Evolutionary conservation across 2,329 filamentous ascomycete species (phyloP).

Genomic region (Exophiala sideris): DNA sequence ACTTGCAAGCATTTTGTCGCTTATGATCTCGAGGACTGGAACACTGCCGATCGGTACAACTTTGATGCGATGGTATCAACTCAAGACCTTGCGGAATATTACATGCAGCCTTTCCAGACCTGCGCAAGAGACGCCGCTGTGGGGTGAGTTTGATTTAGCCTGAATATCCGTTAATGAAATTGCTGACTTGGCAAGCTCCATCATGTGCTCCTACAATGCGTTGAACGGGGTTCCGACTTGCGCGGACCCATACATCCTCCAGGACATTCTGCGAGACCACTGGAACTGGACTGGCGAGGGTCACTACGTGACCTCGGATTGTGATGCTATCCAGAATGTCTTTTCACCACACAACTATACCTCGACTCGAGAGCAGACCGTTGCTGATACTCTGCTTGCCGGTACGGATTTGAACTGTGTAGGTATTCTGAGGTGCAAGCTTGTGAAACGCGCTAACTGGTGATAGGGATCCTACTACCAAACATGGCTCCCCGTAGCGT

Average conservation of each 20-base stretch:
- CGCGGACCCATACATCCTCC: conserved; percentile 59
- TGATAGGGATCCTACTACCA: conserved; percentile 45
- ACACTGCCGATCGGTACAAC: conserved; percentile 45
- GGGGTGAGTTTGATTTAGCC: conserved; percentile 11
- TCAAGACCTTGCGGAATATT: conserved; percentile 67
- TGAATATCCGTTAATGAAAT: background rate
- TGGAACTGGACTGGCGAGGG: conserved; percentile 62
- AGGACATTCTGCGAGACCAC: conserved; percentile 61
- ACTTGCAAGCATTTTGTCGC: conserved; percentile 61
- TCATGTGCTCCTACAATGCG: conserved; percentile 64
- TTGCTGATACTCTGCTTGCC: conserved; percentile 48
- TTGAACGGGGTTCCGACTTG: conserved; percentile 66
- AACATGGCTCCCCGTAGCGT: conserved; percentile 44
- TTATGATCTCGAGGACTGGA: conserved; percentile 55
- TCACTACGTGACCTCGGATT: conserved; percentile 64
- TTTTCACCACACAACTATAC: conserved; percentile 52
- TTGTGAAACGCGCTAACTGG: background rate
- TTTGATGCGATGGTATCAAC: conserved; percentile 52
- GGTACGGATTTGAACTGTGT: conserved; percentile 54
- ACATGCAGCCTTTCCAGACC: conserved; percentile 62
- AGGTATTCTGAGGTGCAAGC: background rate
- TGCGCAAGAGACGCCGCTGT: conserved; percentile 56
- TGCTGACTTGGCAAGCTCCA: conserved; percentile 40
- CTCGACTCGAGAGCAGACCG: conserved; percentile 43
- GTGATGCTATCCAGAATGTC: conserved; percentile 60